phyloP scores from a whole-genome alignment of 352 stramenopile genomes.

The Pythium rhizo-oryzae region DNA sequence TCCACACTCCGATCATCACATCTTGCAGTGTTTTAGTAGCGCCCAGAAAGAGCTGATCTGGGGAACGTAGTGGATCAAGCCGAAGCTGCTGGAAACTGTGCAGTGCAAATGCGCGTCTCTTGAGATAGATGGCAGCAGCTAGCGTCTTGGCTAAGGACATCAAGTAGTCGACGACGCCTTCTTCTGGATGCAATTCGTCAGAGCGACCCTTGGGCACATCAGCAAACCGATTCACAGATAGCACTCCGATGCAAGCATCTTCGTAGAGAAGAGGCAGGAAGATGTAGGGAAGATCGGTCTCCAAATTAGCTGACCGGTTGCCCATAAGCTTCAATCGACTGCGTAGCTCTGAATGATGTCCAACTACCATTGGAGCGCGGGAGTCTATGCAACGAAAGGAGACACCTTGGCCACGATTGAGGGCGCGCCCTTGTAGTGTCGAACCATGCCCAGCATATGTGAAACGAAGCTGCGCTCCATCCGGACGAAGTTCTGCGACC shows the following conservation, averaged over 20 bases:
- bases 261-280: constrained; percentile 74
- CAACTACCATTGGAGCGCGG: constrained; percentile 43
- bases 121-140: constrained; percentile 58
- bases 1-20: constrained; percentile 54
- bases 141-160: constrained; percentile 41
- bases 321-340: constrained; percentile 33
- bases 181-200: constrained; percentile 71
- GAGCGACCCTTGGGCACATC: constrained; percentile 54
- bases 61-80: constrained; percentile 50
- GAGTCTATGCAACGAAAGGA: constrained; percentile 62
- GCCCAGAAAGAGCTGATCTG: constrained; percentile 57
- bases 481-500: constrained; percentile 55
- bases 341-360: constrained; percentile 35
- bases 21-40: constrained; percentile 46
- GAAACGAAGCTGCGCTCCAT: constrained; percentile 47
- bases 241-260: constrained; percentile 55
- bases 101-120: constrained; percentile 56
- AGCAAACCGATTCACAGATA: constrained; percentile 61
- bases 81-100: constrained; percentile 41
- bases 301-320: not conserved
- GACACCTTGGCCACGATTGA: constrained; percentile 53
- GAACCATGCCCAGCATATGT: constrained; percentile 55
- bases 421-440: constrained; percentile 30
- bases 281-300: constrained; percentile 46
- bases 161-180: constrained; percentile 61